phyloP scores from a whole-genome alignment of 768 basidiomycete genomes.

The Sporobolomyces phaffii region DNA sequence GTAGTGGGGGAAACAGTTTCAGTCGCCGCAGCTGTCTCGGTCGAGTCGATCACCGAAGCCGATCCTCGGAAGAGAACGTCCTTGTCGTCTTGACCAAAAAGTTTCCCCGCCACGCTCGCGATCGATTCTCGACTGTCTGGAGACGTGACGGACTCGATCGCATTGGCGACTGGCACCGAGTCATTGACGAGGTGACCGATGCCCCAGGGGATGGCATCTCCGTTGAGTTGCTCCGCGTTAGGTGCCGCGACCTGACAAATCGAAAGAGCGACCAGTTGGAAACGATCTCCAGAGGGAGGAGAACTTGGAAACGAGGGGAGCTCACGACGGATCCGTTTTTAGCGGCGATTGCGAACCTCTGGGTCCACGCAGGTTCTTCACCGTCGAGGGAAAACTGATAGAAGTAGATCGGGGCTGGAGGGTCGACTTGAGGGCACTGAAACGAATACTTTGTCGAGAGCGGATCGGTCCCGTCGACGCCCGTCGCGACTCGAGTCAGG shows the following conservation, averaged over 20 bases:
- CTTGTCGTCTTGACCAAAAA: too few species aligned
- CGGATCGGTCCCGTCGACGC: constrained; percentile 27
- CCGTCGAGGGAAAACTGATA: constrained; percentile 30
- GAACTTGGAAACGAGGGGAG: not conserved
- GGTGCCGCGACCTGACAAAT: constrained; percentile 14
- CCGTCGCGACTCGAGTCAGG: constrained; percentile 20
- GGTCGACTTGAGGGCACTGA: constrained; percentile 29
- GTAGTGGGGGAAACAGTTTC: too few species aligned
- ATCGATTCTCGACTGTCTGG: not conserved
- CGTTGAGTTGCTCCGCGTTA: constrained; percentile 21
- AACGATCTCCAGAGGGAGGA: not conserved
- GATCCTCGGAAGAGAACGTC: too few species aligned
- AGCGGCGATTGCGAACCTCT: constrained; percentile 29
- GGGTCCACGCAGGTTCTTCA: constrained; percentile 22
- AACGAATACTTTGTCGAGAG: constrained; percentile 5
- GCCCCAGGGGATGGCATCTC: constrained; percentile 32
- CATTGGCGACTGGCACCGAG: not conserved
- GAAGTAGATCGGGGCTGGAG: constrained; percentile 38
- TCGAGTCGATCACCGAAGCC: not conserved
- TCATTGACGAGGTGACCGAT: constrained; percentile 16
- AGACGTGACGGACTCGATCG: not conserved
- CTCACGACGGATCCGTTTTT: constrained; percentile 19
- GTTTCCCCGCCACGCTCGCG: too few species aligned
- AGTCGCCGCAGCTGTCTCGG: too few species aligned
- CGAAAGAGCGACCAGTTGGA: too few species aligned